Conservation (phyloP, 768 basidiomycete species). For the Trametes cinnabarina region DNA sequence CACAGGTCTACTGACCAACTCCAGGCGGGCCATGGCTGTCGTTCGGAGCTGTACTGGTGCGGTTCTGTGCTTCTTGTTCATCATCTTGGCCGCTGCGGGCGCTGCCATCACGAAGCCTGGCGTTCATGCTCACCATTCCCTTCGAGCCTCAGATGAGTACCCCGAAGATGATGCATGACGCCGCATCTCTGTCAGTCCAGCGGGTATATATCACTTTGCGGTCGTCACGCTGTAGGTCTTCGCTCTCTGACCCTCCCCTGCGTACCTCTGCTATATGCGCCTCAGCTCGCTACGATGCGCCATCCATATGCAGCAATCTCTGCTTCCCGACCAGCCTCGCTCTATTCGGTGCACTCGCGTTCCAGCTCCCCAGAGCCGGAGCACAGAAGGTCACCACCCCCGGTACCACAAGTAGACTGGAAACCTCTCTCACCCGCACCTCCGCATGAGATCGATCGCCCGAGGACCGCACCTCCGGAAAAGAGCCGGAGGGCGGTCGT, state of each 20-base stretch:
- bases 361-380: background rate
- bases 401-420: background rate
- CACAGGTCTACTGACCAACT: background rate
- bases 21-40: background rate
- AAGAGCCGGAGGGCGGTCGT: background rate
- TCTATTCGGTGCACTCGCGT: background rate
- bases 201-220: too few relatives aligned
- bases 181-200: too few relatives aligned
- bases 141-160: too few relatives aligned
- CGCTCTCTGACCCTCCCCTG: background rate
- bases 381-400: background rate
- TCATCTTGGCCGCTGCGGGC: background rate
- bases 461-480: background rate
- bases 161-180: too few relatives aligned
- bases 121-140: background rate
- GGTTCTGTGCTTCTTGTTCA: background rate
- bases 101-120: background rate
- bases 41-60: background rate
- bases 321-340: background rate
- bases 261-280: background rate
- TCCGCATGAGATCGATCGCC: background rate
- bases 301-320: conserved; percentile 5
- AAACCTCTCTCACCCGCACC: background rate
- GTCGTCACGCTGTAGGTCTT: too few relatives aligned
- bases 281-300: background rate